These are phyloP conservation scores for Clarireedia hainanense DNA, from an alignment of 2,329 filamentous ascomycete species.

Conservation along the genomic window DNA sequence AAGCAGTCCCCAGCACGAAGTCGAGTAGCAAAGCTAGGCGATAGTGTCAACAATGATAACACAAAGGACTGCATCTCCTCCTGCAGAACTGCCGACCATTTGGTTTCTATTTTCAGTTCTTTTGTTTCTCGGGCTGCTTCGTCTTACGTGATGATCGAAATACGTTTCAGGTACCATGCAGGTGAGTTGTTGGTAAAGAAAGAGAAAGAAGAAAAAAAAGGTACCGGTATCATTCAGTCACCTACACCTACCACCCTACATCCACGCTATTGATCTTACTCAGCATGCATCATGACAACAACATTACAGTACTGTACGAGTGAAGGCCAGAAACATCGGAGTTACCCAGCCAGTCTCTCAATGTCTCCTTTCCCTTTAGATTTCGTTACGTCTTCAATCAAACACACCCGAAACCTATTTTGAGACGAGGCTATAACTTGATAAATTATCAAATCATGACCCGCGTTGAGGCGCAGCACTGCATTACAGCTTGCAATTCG, in stretches of 20 bases:
- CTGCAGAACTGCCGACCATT: neutral
- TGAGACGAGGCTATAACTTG: constrained; percentile 11
- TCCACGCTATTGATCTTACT: constrained; percentile 7
- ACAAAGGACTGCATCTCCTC: constrained; percentile 5
- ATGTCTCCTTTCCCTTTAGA: neutral
- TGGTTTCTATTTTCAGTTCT: constrained; percentile 5
- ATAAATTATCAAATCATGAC: neutral
- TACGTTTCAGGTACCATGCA: constrained; percentile 8
- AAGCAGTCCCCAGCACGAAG: too few species aligned
- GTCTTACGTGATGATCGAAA: constrained; percentile 7
- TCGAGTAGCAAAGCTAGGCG: too few species aligned
- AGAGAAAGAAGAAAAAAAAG: neutral
- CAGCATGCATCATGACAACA: neutral
- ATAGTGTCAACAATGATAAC: neutral
- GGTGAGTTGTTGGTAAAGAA: neutral
- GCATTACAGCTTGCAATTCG: neutral
- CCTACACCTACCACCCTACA: neutral
- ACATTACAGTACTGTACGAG: too few species aligned
- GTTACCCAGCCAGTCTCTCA: too few species aligned
- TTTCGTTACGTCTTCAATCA: neutral
- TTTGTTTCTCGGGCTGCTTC: constrained; percentile 2
- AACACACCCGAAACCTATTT: constrained; percentile 13
- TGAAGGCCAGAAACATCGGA: too few species aligned
- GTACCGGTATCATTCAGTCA: neutral
- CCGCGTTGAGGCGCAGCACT: constrained; percentile 2